Base-by-base conservation (phyloP, 2,329 filamentous ascomycete species). In the Xylariaceae sp. region DNA sequence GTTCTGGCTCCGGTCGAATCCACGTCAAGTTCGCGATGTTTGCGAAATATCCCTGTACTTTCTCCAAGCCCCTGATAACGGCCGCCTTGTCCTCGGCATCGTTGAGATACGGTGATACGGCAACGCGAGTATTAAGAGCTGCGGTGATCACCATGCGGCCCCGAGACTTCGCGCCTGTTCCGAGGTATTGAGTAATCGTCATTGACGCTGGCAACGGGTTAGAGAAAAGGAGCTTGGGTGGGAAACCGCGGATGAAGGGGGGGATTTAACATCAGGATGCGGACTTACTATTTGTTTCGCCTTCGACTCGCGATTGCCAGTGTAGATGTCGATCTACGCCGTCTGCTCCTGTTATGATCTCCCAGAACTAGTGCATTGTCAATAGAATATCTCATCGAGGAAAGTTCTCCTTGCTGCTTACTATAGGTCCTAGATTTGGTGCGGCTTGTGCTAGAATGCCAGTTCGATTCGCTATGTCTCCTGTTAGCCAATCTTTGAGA, bases 261-360 rank as follows among this genome's bases (percentile, higher is more conserved):
- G 17, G 19, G 7, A 3, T 18, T 18, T 10, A 45, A 13, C 2
- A 2, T 18, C 14, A 11, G 4, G 17, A 34, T 28, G 16, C 41
- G 14, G 43, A 50, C 64, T 57, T 54, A 67, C 65, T 66, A 44
- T 64, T 67, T 66, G 36, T 63, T 64, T 18, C 75, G 38, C 76
- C 79, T 58, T 87, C 83, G 36, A 86, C 82, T 58, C 84, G 78
- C 38, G 83, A 79, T 7, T 83, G 87, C 74, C 81, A 88, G 64
- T 88, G 84, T 31, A 87, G 70, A 58, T 86, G 80, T 42, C 84
- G 78, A 6, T 78, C 76, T 53, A 82, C 78, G 28, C 82, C 82
- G 59, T 88, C 84, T 6, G 60, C 66, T 9, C 76, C 76, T 36
- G 65, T 69, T 63, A 86, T 77, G 54, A 82, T 77, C 57, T 86